These are phyloP conservation scores for Lunasporangiospora selenospora DNA, from an alignment of 192 early-diverging fungal species.

Conservation along the genomic window DNA sequence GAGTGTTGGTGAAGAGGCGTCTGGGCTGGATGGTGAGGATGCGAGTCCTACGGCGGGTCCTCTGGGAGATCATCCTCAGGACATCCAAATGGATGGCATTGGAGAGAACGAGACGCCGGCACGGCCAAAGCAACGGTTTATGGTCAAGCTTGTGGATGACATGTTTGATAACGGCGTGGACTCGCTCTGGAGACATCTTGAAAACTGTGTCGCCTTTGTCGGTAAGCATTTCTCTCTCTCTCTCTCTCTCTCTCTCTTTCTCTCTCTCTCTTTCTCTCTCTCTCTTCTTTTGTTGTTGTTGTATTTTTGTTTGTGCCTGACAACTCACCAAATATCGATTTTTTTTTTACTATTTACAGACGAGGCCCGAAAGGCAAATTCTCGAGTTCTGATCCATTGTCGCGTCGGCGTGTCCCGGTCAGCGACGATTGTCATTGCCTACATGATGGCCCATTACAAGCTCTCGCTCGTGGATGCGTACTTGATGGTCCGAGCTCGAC, in stretches of 20 bases:
- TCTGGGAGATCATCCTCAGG: background rate
- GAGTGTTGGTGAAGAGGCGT: slow-evolving; percentile 64
- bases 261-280: background rate
- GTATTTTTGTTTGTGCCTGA: background rate
- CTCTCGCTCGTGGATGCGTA: slow-evolving; percentile 60
- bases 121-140: slow-evolving; percentile 40
- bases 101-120: background rate
- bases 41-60: no score
- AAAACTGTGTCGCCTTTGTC: slow-evolving; percentile 56
- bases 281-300: background rate
- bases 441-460: slow-evolving; percentile 59
- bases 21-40: slow-evolving; percentile 24
- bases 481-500: slow-evolving; percentile 61
- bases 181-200: slow-evolving; percentile 55
- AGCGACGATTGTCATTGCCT: slow-evolving; percentile 64
- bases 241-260: background rate
- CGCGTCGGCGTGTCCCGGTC: slow-evolving; percentile 65
- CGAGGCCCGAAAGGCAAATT: slow-evolving; percentile 47
- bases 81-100: background rate
- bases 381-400: slow-evolving; percentile 60
- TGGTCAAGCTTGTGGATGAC: slow-evolving; percentile 58
- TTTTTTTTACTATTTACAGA: slow-evolving; percentile 35
- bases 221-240: slow-evolving; percentile 38
- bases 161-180: slow-evolving; percentile 69
- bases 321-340: background rate